Evolutionary conservation across 345 rosid genomes (phyloP), one percentile per base, ranked within the genome.

Genomic region (Viola odorata): DNA sequence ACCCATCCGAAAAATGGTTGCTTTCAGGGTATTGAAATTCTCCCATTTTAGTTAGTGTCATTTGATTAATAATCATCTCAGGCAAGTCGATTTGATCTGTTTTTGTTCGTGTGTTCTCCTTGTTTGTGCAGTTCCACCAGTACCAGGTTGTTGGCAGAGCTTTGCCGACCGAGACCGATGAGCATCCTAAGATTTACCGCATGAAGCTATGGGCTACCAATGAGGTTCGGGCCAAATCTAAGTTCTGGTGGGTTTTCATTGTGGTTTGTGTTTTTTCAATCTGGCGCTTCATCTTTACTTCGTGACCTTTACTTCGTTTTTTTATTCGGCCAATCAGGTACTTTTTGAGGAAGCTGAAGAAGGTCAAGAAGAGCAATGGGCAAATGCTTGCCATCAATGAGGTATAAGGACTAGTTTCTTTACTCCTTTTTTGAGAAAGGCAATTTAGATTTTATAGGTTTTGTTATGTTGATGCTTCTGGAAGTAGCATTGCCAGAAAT

Each of bases 111-210:
- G 3, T 58, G 6, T 1, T 15, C 48, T 10, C 12, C 41, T 40
- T 10, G 3, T 7, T 15, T 14, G 4, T 37, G 74, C 81, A 83
- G 83, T 78, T 78, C 65, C 87, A 80, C 57, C 83, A 83, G 63
- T 80, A 84, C 75, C 89, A 84, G 75, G 86, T 84, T 64, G 89
- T 80, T 13, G 89, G 86, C 17, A 75, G 86, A 73, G 86, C 83
- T 55, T 75, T 80, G 58, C 89, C 89, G n/a, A 73, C 85, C 0
- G 84, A 84, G 65, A 45, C 57, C 2, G 84, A 82, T 74, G 84
- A 60, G 53, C 86, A 80, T 1, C 88, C 85, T 0, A 78, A 80
- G 76, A 81, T 78, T 49, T 83, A 78, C 60, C 54, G 83, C 53
- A 77, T 81, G 88, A 83, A 80, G 69, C 75, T 78, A 0, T 84